Percentiles rank a stretch among this genome's conserved stretches.
Evolutionary conservation across 192 early-diverging fungal genomes (phyloP).

Genomic region (Glomus cerebriforme): DNA sequence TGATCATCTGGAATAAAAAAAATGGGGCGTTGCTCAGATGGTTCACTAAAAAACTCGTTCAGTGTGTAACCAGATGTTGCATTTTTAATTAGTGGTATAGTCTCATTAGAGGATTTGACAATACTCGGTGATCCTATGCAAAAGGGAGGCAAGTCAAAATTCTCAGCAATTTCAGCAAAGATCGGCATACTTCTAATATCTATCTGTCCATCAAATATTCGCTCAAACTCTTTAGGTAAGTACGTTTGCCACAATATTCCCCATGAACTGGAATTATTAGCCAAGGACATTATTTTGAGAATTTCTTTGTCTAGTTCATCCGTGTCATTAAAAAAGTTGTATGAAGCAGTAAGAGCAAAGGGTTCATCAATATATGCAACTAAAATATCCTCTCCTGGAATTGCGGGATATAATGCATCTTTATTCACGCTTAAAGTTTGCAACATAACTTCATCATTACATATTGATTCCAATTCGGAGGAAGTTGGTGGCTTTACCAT

Average conservation of each 20-base stretch:
- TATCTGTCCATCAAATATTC: background rate
- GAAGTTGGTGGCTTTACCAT: background rate
- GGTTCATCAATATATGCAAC: conserved; percentile 4
- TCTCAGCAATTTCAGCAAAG: background rate
- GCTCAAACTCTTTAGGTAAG: conserved; percentile 11
- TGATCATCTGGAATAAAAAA: conserved; percentile 15
- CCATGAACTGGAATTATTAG: background rate
- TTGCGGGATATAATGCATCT: background rate
- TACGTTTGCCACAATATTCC: background rate
- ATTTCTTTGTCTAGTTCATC: background rate
- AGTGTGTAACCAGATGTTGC: background rate
- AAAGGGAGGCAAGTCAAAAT: background rate
- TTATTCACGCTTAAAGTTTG: background rate
- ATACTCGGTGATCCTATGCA: background rate
- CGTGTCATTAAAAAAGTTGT: background rate
- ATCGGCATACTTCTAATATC: conserved; percentile 7
- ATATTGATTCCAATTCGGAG: background rate
- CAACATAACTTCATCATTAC: background rate
- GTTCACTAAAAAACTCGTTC: background rate
- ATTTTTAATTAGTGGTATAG: background rate
- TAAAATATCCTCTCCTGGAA: background rate
- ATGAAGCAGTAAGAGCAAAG: background rate
- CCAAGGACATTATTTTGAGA: background rate
- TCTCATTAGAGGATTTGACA: conserved; percentile 8
- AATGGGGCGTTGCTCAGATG: background rate